These are phyloP conservation scores for Rosa chinensis DNA, from an alignment of 306 rosid species.

Conservation along the genomic window DNA sequence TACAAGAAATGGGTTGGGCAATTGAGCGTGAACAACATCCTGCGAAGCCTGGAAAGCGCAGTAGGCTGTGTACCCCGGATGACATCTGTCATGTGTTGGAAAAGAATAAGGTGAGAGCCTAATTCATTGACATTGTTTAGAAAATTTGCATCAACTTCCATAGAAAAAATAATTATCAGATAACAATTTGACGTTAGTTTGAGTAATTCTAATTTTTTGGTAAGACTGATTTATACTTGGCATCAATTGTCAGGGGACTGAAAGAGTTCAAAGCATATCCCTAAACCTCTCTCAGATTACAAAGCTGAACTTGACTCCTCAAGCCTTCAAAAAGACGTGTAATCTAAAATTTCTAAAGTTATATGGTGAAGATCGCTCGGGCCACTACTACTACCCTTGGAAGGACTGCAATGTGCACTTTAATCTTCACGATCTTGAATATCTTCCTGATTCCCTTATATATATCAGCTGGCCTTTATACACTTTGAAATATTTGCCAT, in stretches of 20 bases:
- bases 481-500: conserved; percentile 11
- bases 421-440: background rate
- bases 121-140: too few species aligned
- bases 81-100: background rate
- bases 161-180: background rate
- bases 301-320: conserved; percentile 5
- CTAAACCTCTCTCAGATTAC: background rate
- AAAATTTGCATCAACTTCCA: too few species aligned
- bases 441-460: conserved; percentile 25
- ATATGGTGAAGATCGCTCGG: background rate
- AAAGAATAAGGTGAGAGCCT: background rate
- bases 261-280: conserved; percentile 13
- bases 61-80: background rate
- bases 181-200: background rate
- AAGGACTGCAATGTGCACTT: background rate
- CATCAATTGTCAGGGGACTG: conserved; percentile 14
- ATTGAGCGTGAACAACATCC: background rate
- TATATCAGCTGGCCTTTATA: conserved; percentile 11
- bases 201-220: background rate
- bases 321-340: conserved; percentile 20
- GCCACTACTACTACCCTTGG: background rate
- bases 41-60: background rate
- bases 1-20: background rate
- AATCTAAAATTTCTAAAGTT: conserved; percentile 24
- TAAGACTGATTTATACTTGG: background rate